Conservation (phyloP, 352 stramenopile genomes). For the Globisporangium mamillatum region DNA sequence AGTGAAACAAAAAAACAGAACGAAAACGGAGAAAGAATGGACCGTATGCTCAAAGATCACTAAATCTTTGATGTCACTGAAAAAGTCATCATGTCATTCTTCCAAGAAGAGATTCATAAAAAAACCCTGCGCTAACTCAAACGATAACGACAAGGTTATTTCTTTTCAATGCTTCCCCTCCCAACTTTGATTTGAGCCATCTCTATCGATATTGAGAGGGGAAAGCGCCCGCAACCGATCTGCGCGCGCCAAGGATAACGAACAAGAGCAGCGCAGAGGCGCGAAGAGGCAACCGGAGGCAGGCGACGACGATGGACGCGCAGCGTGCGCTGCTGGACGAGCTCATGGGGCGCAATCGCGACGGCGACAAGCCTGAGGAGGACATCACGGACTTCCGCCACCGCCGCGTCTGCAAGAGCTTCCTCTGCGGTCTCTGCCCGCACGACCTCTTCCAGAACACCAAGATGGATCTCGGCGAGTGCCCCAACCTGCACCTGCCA, state of each 20-base stretch:
- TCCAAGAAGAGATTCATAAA: neutral
- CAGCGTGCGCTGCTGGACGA: constrained; percentile 86
- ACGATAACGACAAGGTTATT: neutral
- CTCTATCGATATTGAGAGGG: neutral
- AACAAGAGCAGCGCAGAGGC: neutral
- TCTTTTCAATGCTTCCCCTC: neutral
- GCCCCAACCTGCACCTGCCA: constrained; percentile 66
- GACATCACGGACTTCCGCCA: constrained; percentile 73
- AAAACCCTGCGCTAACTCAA: neutral
- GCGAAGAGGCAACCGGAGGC: neutral
- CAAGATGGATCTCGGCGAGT: constrained; percentile 81
- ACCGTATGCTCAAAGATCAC: no score
- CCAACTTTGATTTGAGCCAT: neutral
- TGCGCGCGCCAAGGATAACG: neutral
- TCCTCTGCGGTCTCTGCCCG: constrained; percentile 78
- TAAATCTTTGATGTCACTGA: neutral
- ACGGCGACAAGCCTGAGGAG: constrained; percentile 82
- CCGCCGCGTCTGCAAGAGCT: constrained; percentile 75
- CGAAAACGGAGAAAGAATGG: neutral
- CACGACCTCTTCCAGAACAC: constrained; percentile 91
- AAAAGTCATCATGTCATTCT: neutral
- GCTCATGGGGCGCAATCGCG: constrained; percentile 91
- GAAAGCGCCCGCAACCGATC: neutral
- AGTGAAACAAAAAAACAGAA: neutral
- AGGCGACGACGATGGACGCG: constrained; percentile 53